These are phyloP conservation scores for Yamadazyma spencermartinsiae DNA, from an alignment of 1,139 yeast genomes.

Conservation along the genomic window DNA sequence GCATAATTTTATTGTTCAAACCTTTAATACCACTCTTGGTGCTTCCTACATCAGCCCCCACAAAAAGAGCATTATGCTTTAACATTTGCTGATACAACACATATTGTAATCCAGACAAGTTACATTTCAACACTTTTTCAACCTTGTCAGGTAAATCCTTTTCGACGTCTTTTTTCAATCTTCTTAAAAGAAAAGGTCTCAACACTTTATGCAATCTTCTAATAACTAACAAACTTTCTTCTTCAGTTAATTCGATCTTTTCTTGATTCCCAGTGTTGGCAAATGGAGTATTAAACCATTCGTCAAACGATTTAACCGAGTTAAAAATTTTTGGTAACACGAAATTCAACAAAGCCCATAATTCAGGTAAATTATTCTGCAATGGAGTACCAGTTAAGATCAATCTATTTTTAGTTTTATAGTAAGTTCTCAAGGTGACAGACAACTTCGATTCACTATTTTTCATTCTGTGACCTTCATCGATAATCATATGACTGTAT, in stretches of 20 bases:
- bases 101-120: conserved; percentile 84
- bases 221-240: conserved; percentile 90
- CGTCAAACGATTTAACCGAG: conserved; percentile 83
- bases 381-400: conserved; percentile 87
- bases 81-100: conserved; percentile 79
- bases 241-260: conserved; percentile 78
- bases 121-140: conserved; percentile 92
- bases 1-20: conserved; percentile 91
- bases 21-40: conserved; percentile 71
- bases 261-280: conserved; percentile 83
- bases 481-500: conserved; percentile 87
- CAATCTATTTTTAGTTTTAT: conserved; percentile 73
- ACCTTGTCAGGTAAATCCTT: conserved; percentile 95
- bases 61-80: conserved; percentile 63
- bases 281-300: conserved; percentile 86
- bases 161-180: conserved; percentile 96
- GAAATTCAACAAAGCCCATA: conserved; percentile 80
- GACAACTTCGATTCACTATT: conserved; percentile 76
- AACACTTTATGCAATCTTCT: conserved; percentile 95
- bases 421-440: conserved; percentile 66
- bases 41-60: conserved; percentile 46
- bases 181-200: conserved; percentile 89
- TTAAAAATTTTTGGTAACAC: conserved; percentile 80
- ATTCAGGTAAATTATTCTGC: conserved; percentile 80
- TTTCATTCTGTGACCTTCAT: conserved; percentile 89